Evolutionary conservation across 192 early-diverging fungal species (phyloP), one percentile per base, ranked within the genome.

Genomic region (Coemansia sp.): DNA sequence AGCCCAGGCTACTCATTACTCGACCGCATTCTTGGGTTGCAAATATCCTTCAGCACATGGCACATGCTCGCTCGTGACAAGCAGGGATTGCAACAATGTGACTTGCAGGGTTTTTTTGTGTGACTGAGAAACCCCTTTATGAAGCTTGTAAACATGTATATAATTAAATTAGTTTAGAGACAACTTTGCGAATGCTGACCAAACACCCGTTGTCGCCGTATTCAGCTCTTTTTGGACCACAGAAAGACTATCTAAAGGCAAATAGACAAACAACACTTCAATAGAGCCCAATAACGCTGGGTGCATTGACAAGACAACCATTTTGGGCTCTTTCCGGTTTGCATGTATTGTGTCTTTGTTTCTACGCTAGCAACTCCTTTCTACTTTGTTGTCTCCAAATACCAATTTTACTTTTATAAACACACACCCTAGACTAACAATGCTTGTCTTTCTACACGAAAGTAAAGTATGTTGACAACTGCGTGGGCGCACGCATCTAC

Each of bases 211-310:
- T 45, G 41, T 45, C 41, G 41, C 4, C 41, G 41, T 45, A 45
- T 45, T 45, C 41, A n/a, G 41, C 41, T 45, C 41, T 45, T 45
- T 35, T 45, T 45, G 41, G 41, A 45, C 41, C 41, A n/a, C 41
- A 45, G n/a, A 45, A 13, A 35, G 9, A 35, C 32, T 35, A 35
- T 35, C 32, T 35, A 35, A 35, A 35, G 8, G 8, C 32, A 35
- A 35, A 35, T 35, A 35, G 41, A n/a, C 41, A 16, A 45, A 45
- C 14, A 14, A 45, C 12, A 45, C 16, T 13, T n/a, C 41, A 45
- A 45, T 45, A 45, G 16, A 45, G 41, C 41, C 16, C 41, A 45
- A 45, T 45, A n/a, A n/a, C 41, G 13, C 41, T 14, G 41, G 41
- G 41, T 45, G 41, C 41, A 45, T 45, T 16, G 41, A 45, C 41